Percentiles rank a stretch among this genome's conserved stretches.
These are phyloP conservation scores for Remersonia thermophila DNA, from an alignment of 2,329 filamentous ascomycete species.

Conservation along the genomic window DNA sequence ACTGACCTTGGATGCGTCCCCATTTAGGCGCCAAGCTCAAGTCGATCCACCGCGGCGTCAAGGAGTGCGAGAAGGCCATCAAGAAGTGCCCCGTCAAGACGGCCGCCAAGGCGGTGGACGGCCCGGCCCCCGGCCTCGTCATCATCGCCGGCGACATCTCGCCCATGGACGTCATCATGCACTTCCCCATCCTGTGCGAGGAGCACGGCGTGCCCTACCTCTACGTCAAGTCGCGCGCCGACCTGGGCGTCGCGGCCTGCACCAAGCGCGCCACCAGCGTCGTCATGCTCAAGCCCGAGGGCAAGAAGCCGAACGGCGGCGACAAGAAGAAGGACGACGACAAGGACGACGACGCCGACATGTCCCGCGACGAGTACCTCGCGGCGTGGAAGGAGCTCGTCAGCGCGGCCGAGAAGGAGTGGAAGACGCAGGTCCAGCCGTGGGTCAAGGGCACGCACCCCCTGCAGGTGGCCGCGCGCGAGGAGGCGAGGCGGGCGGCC, in stretches of 20 bases:
- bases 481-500: slow-evolving; percentile 4
- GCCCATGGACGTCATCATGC: slow-evolving; percentile 95
- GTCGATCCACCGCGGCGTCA: slow-evolving; percentile 92
- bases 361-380: slow-evolving; percentile 46
- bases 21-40: slow-evolving; percentile 79
- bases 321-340: slow-evolving; percentile 32
- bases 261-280: slow-evolving; percentile 96
- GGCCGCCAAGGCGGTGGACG: slow-evolving; percentile 42
- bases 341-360: slow-evolving; percentile 32
- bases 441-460: slow-evolving; percentile 20
- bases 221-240: slow-evolving; percentile 83
- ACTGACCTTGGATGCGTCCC: neutral
- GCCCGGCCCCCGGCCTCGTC: slow-evolving; percentile 52
- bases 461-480: slow-evolving; percentile 13
- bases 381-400: slow-evolving; percentile 53
- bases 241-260: slow-evolving; percentile 83
- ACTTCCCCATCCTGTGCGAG: slow-evolving; percentile 95
- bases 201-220: slow-evolving; percentile 96
- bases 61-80: slow-evolving; percentile 96
- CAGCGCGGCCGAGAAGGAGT: slow-evolving; percentile 56
- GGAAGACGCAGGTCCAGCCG: slow-evolving; percentile 38
- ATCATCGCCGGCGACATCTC: slow-evolving; percentile 95
- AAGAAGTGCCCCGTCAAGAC: slow-evolving; percentile 70
- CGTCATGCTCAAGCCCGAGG: slow-evolving; percentile 56
- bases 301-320: slow-evolving; percentile 37